Evolutionary conservation across 1,139 yeast genomes (phyloP), one percentile per base, ranked within the genome.

Genomic region (Yamadazyma friedrichii): DNA sequence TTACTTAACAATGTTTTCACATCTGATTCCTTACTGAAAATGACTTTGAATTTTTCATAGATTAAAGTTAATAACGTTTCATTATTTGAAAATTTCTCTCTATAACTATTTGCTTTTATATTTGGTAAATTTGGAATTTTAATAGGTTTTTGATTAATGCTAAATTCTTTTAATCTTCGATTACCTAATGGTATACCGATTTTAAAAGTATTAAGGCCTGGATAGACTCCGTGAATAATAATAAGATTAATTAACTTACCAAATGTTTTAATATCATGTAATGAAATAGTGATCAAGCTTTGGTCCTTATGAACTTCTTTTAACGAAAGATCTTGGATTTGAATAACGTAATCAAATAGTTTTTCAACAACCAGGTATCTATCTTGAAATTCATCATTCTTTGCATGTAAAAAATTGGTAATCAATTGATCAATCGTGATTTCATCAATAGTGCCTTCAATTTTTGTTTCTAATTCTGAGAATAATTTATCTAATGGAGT

Each of bases 261-360:
- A 45, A 91, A 78, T 2, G 80, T 76, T 55, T 82, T 84, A 70
- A 91, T 80, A 56, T 91, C 98, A 54, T 88, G 91, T 9, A 91
- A 67, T 0, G 97, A 87, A 12, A 91, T 83, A 6, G 84, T 69
- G 15, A 91, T 75, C 39, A 86, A 58, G 36, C 75, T 61, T 6
- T 70, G 55, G 39, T 68, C 56, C 15, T 44, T 40, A 13, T 41
- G 38, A 26, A 47, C 28, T 42, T 49, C 49, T 46, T 59, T 58
- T 11, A 54, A 48, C 1, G 80, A 63, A 6, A 61, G 46, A 9
- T 46, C 37, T 50, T 75, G 79, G 20, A 78, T 67, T 24, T 62
- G 51, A 3, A 55, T 36, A n/a, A 75, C 51, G 31, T 54, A 51
- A 15, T 60, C 55, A n/a, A 74, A 54, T 15, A 73, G 52, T 36